Evolutionary conservation across 2,329 filamentous ascomycete species (phyloP).

Genomic region (Cladosporium sp.): DNA sequence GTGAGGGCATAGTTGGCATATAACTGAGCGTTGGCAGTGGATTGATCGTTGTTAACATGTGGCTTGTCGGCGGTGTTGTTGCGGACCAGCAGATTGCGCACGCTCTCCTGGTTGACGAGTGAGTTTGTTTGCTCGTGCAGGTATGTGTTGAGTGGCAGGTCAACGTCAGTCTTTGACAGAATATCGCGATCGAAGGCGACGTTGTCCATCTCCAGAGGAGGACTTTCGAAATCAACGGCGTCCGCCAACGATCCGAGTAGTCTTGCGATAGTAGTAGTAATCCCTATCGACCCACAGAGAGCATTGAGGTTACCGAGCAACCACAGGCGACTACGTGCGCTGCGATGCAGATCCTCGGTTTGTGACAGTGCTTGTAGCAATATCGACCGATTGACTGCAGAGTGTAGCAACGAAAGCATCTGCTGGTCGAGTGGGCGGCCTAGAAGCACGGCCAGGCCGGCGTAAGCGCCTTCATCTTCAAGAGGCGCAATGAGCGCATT

Average conservation of each 20-base stretch:
- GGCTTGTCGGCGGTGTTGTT: neutral
- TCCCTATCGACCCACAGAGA: conserved; percentile 35
- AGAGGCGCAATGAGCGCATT: conserved; percentile 31
- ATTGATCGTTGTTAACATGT: conserved; percentile 29
- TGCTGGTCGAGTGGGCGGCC: conserved; percentile 24
- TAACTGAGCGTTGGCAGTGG: conserved; percentile 60
- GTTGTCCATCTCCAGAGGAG: conserved; percentile 29
- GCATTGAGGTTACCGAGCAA: conserved; percentile 57
- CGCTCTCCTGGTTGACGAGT: conserved; percentile 70
- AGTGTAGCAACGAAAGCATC: conserved; percentile 23
- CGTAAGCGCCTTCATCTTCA: conserved; percentile 22
- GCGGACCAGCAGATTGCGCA: conserved; percentile 46
- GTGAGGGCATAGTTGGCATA: conserved; percentile 85
- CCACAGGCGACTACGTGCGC: conserved; percentile 45
- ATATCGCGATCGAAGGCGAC: conserved; percentile 38
- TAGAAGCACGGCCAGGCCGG: conserved; percentile 26
- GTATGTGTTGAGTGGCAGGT: conserved; percentile 41
- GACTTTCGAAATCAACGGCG: conserved; percentile 50
- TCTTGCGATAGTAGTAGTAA: conserved; percentile 52
- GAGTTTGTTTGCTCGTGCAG: conserved; percentile 63
- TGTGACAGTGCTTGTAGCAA: conserved; percentile 4
- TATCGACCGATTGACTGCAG: conserved; percentile 20
- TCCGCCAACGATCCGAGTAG: conserved; percentile 55
- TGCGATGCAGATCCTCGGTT: conserved; percentile 1
- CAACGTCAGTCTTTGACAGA: conserved; percentile 35